Percentiles rank a stretch among this genome's conserved stretches.
phyloP scores from a whole-genome alignment of 768 basidiomycete genomes.

The Xanthoconium stramineum region DNA sequence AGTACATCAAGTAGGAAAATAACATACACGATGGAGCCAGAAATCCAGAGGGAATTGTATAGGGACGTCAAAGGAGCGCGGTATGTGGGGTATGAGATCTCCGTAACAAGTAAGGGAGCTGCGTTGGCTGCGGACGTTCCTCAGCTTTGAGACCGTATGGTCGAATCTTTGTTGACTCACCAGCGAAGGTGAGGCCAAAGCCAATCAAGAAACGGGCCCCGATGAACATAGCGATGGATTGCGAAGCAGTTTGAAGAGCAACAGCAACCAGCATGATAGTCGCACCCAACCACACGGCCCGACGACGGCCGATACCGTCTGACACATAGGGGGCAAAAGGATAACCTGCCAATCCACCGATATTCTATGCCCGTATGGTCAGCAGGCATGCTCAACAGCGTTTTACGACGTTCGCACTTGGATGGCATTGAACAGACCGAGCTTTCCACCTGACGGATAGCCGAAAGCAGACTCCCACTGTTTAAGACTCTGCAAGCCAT shows the following conservation, averaged over 20 bases:
- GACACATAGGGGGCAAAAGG: constrained; percentile 71
- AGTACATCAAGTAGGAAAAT: background rate
- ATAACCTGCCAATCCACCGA: constrained; percentile 64
- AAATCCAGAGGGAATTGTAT: constrained; percentile 87
- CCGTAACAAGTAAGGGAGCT: constrained; percentile 81
- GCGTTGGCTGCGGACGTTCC: constrained; percentile 47
- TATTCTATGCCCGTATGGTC: constrained; percentile 44
- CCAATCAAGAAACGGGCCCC: constrained; percentile 78
- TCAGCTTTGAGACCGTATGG: background rate
- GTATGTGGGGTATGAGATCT: constrained; percentile 81
- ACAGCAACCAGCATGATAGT: constrained; percentile 67
- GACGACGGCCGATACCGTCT: constrained; percentile 68
- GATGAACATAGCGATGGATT: constrained; percentile 75
- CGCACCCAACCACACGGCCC: constrained; percentile 65
- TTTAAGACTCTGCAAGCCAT: constrained; percentile 65
- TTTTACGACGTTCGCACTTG: constrained; percentile 42
- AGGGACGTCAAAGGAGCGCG: constrained; percentile 74
- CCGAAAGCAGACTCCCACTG: constrained; percentile 65
- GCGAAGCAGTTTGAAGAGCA: constrained; percentile 67
- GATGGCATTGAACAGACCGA: constrained; percentile 72
- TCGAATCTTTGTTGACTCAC: constrained; percentile 28
- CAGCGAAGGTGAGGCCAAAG: constrained; percentile 72
- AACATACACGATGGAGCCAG: constrained; percentile 70
- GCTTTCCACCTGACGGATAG: constrained; percentile 51
- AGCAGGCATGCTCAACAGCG: background rate